Conservation (phyloP, 257 asterid species). For the Jacaranda copaia region DNA sequence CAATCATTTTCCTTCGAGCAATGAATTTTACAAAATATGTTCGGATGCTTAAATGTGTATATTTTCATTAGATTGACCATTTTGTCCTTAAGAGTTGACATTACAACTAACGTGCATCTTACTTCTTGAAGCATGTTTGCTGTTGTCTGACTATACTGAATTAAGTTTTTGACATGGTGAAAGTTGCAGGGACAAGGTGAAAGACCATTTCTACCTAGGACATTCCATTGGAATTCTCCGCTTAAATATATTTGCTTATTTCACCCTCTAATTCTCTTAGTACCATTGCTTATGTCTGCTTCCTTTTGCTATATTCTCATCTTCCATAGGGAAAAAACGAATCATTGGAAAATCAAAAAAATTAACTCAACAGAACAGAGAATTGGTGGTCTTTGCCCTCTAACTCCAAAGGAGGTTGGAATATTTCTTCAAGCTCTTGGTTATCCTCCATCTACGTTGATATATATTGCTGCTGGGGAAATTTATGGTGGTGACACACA, state of each 20-base stretch:
- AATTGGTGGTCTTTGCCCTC: conserved; percentile 85
- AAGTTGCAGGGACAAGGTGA: conserved; percentile 21
- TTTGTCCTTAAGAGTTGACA: background rate
- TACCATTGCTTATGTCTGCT: conserved; percentile 24
- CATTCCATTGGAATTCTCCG: conserved; percentile 24
- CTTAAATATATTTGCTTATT: conserved; percentile 1
- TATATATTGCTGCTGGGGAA: conserved; percentile 95
- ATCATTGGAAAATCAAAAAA: conserved; percentile 89
- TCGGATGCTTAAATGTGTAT: background rate
- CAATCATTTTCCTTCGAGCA: too few species aligned
- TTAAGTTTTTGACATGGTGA: background rate
- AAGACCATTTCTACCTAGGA: background rate
- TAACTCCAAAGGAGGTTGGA: conserved; percentile 97
- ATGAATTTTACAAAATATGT: too few species aligned
- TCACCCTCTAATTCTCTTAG: conserved; percentile 13
- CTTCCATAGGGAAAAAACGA: conserved; percentile 73
- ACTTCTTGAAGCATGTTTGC: background rate
- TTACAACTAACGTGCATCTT: conserved; percentile 1
- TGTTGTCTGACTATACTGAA: background rate
- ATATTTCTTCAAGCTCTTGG: conserved; percentile 89
- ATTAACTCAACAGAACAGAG: conserved; percentile 90
- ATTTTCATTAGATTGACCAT: background rate
- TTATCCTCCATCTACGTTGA: conserved; percentile 74
- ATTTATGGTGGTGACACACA: conserved; percentile 83
- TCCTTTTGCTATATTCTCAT: conserved; percentile 11